Percentiles rank a stretch among this genome's conserved stretches.
Evolutionary conservation across 192 early-diverging fungal genomes (phyloP).

Genomic region (Mortierella antarctica): DNA sequence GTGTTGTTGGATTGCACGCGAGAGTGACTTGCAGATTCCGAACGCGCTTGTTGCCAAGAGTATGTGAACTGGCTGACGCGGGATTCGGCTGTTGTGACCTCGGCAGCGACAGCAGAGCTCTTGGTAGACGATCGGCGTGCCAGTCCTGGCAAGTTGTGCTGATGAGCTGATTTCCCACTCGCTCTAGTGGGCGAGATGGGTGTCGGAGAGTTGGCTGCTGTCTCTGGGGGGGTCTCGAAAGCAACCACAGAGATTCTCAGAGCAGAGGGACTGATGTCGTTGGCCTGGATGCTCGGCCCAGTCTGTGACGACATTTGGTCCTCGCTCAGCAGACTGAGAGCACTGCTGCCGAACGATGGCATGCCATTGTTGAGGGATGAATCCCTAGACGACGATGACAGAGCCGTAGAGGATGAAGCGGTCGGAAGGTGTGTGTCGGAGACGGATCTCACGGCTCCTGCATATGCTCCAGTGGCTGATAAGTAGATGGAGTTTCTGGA

Average conservation of each 20-base stretch:
- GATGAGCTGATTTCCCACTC: not conserved
- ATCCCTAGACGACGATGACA: too few species aligned
- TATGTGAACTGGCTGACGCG: conserved; percentile 42
- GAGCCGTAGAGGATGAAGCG: conserved; percentile 13
- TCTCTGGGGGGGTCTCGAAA: conserved; percentile 48
- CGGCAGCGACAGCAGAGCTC: conserved; percentile 27
- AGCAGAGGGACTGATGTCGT: not conserved
- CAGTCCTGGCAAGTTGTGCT: conserved; percentile 30
- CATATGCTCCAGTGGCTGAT: not conserved
- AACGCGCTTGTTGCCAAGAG: conserved; percentile 1
- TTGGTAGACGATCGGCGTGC: conserved; percentile 36
- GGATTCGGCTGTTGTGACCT: conserved; percentile 31
- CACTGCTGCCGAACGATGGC: conserved; percentile 48
- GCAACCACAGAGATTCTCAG: not conserved
- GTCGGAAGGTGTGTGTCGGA: conserved; percentile 29
- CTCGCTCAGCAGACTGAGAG: conserved; percentile 37
- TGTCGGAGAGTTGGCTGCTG: conserved; percentile 24
- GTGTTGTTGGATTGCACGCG: not conserved
- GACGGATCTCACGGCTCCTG: conserved; percentile 1
- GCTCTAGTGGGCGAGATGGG: conserved; percentile 2
- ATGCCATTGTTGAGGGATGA: conserved; percentile 21
- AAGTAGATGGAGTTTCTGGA: conserved; percentile 27
- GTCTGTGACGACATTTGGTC: conserved; percentile 21
- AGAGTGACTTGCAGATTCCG: not conserved
- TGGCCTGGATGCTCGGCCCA: not conserved